These are phyloP conservation scores for Acephala macrosclerotiorum DNA, from an alignment of 2,329 filamentous ascomycete species.

Conservation along the genomic window DNA sequence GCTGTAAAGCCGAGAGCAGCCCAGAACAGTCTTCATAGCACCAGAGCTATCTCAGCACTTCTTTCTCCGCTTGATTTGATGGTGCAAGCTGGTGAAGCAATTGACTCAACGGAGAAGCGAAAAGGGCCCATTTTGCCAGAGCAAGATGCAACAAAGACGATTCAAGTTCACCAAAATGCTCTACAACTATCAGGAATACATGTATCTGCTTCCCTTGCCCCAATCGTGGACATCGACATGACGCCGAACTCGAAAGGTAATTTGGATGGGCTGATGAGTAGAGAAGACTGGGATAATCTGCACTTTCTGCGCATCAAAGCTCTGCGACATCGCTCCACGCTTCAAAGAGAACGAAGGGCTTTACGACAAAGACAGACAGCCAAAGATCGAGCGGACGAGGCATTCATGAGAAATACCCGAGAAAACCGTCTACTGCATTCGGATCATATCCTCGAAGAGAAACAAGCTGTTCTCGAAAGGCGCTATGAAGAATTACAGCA, in stretches of 20 bases:
- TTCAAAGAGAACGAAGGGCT: slow-evolving; percentile 21
- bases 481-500: slow-evolving; percentile 21
- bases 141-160: too few species aligned
- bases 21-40: background rate
- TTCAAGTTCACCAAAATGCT: too few species aligned
- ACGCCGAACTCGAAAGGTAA: too few species aligned
- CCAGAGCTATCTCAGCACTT: background rate
- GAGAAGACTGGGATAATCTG: slow-evolving; percentile 16
- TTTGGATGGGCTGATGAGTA: background rate
- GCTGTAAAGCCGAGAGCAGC: background rate
- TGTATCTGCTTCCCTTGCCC: too few species aligned
- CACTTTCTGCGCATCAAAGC: slow-evolving; percentile 7
- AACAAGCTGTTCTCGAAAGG: background rate
- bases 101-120: too few species aligned
- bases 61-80: too few species aligned
- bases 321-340: slow-evolving; percentile 14
- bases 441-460: background rate
- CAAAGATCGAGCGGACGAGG: slow-evolving; percentile 24
- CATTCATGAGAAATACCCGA: slow-evolving; percentile 28
- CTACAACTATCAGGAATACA: too few species aligned
- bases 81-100: too few species aligned
- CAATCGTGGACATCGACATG: too few species aligned
- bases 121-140: too few species aligned
- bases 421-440: background rate
- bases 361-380: slow-evolving; percentile 14